These are phyloP conservation scores for Saturnispora dispora DNA, from an alignment of 805 yeast genomes.

Conservation along the genomic window DNA sequence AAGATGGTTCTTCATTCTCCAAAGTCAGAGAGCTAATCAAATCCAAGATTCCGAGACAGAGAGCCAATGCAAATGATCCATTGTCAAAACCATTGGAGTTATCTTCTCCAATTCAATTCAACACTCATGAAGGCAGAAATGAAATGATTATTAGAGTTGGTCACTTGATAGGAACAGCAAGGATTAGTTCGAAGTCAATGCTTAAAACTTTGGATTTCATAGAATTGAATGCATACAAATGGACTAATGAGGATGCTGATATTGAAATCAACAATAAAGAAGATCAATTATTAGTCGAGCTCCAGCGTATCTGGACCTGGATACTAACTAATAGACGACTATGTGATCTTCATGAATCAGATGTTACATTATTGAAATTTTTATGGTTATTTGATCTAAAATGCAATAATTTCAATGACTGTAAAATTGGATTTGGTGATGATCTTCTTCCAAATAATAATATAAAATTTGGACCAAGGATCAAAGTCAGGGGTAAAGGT, in stretches of 20 bases:
- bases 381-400: conserved; percentile 1
- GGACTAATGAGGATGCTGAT: neutral
- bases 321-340: neutral
- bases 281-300: neutral
- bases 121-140: neutral
- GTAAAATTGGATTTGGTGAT: conserved; percentile 3
- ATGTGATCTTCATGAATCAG: neutral
- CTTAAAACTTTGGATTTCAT: neutral
- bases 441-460: neutral
- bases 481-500: conserved; percentile 1
- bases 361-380: neutral
- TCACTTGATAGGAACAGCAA: conserved; percentile 5
- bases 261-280: neutral
- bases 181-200: conserved; percentile 1
- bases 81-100: neutral
- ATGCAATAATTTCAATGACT: neutral
- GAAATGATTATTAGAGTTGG: conserved; percentile 1
- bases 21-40: conserved; percentile 2
- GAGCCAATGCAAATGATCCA: conserved; percentile 1
- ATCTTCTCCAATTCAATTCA: conserved; percentile 1
- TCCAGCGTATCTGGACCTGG: neutral
- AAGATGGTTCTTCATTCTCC: neutral
- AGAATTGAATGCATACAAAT: neutral
- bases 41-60: conserved; percentile 7
- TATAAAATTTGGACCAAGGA: neutral